Percentiles rank a stretch among this genome's conserved stretches.
Evolutionary conservation across 164 flowering plant species (phyloP).

Genomic region (Paratinospora sagittata): DNA sequence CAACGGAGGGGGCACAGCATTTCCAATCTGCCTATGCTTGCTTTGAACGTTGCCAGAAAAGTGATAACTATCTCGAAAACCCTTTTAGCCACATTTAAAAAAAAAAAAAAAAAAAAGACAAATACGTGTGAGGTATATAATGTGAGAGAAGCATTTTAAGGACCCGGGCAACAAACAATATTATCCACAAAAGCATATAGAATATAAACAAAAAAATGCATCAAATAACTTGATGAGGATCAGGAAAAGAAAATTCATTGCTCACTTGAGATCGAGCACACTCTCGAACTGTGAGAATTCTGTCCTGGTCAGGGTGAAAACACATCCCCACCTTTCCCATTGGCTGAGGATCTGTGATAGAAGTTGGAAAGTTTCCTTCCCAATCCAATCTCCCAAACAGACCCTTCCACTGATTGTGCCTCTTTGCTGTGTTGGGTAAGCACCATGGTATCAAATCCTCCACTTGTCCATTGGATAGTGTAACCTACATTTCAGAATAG

Average conservation of each 20-base stretch:
- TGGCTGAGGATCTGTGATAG: slow-evolving; percentile 91
- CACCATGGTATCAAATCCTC: slow-evolving; percentile 68
- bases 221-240: neutral
- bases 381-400: slow-evolving; percentile 91
- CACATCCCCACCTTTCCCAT: slow-evolving; percentile 99
- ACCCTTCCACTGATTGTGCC: slow-evolving; percentile 96
- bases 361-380: slow-evolving; percentile 96
- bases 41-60: slow-evolving; percentile 65
- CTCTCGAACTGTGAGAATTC: slow-evolving; percentile 89
- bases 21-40: slow-evolving; percentile 83
- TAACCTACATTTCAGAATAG: slow-evolving; percentile 42
- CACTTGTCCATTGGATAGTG: slow-evolving; percentile 65
- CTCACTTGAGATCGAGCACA: slow-evolving; percentile 94
- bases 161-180: too few relatives aligned
- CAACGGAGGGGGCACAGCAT: slow-evolving; percentile 88
- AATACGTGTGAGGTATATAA: neutral
- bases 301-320: slow-evolving; percentile 91
- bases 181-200: too few relatives aligned
- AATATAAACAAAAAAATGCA: neutral
- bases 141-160: too few relatives aligned
- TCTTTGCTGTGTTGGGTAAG: slow-evolving; percentile 33
- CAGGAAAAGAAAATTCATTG: neutral
- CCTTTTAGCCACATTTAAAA: slow-evolving; percentile 35
- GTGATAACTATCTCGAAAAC: slow-evolving; percentile 67
- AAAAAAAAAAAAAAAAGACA: neutral